Evolutionary conservation across 805 yeast genomes (phyloP).

Genomic region (Metschnikowia shivogae): DNA sequence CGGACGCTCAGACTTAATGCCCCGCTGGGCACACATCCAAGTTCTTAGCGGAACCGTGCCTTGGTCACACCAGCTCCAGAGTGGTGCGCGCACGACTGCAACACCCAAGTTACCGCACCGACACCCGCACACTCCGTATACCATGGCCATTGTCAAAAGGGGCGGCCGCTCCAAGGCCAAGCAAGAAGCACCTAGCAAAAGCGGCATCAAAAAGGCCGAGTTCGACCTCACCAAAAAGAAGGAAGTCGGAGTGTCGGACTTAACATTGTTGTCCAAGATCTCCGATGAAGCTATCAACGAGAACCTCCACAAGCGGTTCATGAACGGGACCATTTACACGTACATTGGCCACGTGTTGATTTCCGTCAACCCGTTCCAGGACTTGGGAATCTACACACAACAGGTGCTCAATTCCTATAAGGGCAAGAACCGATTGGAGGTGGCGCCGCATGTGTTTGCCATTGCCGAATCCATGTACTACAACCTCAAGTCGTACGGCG

Average conservation of each 20-base stretch:
- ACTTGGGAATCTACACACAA: conserved; percentile 90
- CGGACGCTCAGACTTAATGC: too few species aligned
- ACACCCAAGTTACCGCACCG: neutral
- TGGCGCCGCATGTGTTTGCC: conserved; percentile 97
- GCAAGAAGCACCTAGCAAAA: conserved; percentile 51
- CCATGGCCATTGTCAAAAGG: conserved; percentile 75
- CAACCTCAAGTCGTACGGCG: conserved; percentile 88
- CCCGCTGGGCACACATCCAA: neutral
- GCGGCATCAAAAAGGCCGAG: conserved; percentile 76
- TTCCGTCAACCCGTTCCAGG: conserved; percentile 95
- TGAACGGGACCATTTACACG: conserved; percentile 86
- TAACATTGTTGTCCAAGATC: conserved; percentile 83
- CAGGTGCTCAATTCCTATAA: conserved; percentile 69
- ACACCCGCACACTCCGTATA: conserved; percentile 2
- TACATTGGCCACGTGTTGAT: conserved; percentile 93
- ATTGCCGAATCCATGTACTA: conserved; percentile 97
- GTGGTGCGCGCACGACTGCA: conserved; percentile 3
- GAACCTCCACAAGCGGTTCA: conserved; percentile 82
- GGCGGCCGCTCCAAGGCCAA: conserved; percentile 57
- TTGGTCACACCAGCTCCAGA: neutral
- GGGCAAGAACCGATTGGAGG: conserved; percentile 92
- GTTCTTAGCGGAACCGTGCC: neutral
- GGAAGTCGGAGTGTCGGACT: conserved; percentile 97
- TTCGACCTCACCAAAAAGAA: conserved; percentile 85
- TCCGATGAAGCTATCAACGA: conserved; percentile 91